Evolutionary conservation across 768 basidiomycete genomes (phyloP).

Genomic region (Rhizopogon salebrosus): DNA sequence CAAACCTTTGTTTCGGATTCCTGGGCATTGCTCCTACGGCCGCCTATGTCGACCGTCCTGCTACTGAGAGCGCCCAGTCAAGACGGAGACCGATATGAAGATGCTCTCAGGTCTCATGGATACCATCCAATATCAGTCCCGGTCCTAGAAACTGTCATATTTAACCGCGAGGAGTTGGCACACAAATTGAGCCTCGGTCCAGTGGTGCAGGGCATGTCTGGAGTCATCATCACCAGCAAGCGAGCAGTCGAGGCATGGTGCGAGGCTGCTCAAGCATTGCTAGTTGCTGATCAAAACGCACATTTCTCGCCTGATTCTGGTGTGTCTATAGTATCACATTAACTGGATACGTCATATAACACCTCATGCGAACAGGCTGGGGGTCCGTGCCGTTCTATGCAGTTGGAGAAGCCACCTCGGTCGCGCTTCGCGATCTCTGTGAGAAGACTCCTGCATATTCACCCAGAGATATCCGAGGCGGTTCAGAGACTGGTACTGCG

Average conservation of each 20-base stretch:
- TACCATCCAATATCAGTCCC: constrained; percentile 59
- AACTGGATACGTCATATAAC: neutral
- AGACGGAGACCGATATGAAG: constrained; percentile 55
- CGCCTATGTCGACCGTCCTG: constrained; percentile 22
- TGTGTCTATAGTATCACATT: constrained; percentile 1
- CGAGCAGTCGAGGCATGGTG: constrained; percentile 73
- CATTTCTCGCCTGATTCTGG: constrained; percentile 5
- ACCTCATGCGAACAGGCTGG: constrained; percentile 40
- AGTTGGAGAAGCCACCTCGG: constrained; percentile 64
- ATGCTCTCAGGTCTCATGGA: constrained; percentile 38
- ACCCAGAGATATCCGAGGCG: constrained; percentile 37
- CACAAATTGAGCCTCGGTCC: constrained; percentile 38
- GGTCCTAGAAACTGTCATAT: constrained; percentile 62
- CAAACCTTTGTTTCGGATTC: too few species aligned
- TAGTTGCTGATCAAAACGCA: constrained; percentile 7
- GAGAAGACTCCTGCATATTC: constrained; percentile 32
- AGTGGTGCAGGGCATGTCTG: constrained; percentile 30
- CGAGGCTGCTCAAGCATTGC: constrained; percentile 30
- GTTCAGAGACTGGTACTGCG: constrained; percentile 55
- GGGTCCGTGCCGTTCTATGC: constrained; percentile 65
- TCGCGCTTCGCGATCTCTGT: constrained; percentile 34
- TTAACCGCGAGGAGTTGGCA: constrained; percentile 42
- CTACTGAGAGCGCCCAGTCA: constrained; percentile 35
- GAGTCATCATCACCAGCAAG: constrained; percentile 76
- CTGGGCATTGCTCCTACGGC: neutral